Percentiles rank a stretch among this genome's conserved stretches.
These are phyloP conservation scores for Coleophoma cylindrospora DNA, from an alignment of 2,329 filamentous ascomycete species.

Conservation along the genomic window DNA sequence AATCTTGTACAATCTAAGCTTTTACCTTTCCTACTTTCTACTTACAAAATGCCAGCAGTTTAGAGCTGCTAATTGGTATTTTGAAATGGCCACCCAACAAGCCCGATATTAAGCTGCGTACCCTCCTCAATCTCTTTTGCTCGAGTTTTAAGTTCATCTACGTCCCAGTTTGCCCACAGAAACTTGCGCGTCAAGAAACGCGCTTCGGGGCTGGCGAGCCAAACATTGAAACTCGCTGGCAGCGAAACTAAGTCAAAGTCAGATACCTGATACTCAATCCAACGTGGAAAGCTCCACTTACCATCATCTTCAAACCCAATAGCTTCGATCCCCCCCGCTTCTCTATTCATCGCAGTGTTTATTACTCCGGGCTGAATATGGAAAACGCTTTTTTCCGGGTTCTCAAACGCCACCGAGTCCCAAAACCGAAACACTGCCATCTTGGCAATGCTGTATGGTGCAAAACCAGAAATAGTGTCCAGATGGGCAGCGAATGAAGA, in stretches of 20 bases:
- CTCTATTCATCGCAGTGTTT: slow-evolving; percentile 23
- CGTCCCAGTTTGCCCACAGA: slow-evolving; percentile 46
- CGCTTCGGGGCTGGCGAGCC: slow-evolving; percentile 31
- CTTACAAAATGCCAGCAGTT: neutral
- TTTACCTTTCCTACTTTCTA: too few species aligned
- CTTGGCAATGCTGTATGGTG: slow-evolving; percentile 25
- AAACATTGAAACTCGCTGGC: slow-evolving; percentile 16
- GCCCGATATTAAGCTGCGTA: slow-evolving; percentile 10
- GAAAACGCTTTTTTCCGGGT: slow-evolving; percentile 24
- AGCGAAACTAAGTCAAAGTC: slow-evolving; percentile 15
- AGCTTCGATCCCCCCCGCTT: slow-evolving; percentile 16
- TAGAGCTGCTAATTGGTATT: neutral
- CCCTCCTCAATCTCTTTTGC: slow-evolving; percentile 28
- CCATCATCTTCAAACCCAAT: slow-evolving; percentile 23
- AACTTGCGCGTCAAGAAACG: slow-evolving; percentile 39
- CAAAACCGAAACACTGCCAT: slow-evolving; percentile 25
- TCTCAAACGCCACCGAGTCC: slow-evolving; percentile 22
- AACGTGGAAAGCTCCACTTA: slow-evolving; percentile 12
- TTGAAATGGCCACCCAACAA: slow-evolving; percentile 15
- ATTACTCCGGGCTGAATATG: slow-evolving; percentile 29
- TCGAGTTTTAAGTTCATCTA: slow-evolving; percentile 39
- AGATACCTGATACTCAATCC: slow-evolving; percentile 7
- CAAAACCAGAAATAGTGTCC: slow-evolving; percentile 17
- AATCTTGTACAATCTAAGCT: too few species aligned
- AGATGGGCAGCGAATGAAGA: slow-evolving; percentile 30